Evolutionary conservation across 148 eudicot species (phyloP).

Genomic region (Persicaria maculosa): DNA sequence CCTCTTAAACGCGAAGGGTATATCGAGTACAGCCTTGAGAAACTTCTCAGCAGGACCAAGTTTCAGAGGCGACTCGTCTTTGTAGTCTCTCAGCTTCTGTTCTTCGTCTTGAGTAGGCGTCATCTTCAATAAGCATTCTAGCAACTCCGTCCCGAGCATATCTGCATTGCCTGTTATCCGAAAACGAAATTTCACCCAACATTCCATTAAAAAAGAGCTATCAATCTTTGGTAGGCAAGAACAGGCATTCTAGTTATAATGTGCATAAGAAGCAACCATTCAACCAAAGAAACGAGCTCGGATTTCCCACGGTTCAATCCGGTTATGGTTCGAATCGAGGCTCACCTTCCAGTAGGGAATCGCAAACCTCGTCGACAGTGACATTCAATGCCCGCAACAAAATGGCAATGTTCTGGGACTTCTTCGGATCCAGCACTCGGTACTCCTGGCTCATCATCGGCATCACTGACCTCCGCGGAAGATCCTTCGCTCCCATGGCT

Average conservation of each 20-base stretch:
- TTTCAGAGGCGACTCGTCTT: conserved; percentile 55
- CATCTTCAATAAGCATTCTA: conserved; percentile 83
- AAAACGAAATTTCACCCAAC: neutral
- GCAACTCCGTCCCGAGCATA: conserved; percentile 67
- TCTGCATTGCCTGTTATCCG: conserved; percentile 55
- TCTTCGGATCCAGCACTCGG: conserved; percentile 60
- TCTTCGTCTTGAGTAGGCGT: conserved; percentile 88
- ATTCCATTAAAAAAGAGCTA: neutral
- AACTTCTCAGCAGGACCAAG: conserved; percentile 87
- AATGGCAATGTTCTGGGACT: conserved; percentile 69
- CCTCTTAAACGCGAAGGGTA: conserved; percentile 81
- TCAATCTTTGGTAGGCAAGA: conserved; percentile 6
- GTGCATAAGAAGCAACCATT: conserved; percentile 4
- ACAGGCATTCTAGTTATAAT: neutral
- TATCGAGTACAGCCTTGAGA: conserved; percentile 67
- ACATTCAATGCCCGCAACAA: conserved; percentile 63
- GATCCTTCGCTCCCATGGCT: conserved; percentile 25
- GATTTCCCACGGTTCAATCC: neutral
- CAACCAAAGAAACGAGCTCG: neutral
- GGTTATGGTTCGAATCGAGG: neutral
- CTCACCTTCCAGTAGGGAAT: conserved; percentile 62
- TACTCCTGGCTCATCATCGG: conserved; percentile 34
- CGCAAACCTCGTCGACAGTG: conserved; percentile 61
- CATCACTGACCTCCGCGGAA: conserved; percentile 20
- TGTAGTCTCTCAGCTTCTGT: conserved; percentile 51